Percentiles rank a stretch among this genome's conserved stretches.
These are phyloP conservation scores for Coelastrella sp. DNA, from an alignment of 139 green algal species.

Conservation along the genomic window DNA sequence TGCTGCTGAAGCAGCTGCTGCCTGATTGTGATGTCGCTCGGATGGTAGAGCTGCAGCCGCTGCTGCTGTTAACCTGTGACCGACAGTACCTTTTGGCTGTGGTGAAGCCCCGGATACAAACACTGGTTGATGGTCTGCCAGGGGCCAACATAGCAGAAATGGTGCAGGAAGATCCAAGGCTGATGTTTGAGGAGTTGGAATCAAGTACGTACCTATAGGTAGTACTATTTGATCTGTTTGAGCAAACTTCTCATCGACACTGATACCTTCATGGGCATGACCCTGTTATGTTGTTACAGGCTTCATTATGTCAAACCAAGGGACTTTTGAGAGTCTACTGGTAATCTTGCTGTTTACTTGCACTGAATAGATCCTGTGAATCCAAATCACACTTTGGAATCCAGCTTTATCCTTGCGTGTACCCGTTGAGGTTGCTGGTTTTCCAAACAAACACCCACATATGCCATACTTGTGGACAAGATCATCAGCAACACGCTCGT, in stretches of 20 bases:
- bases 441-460: background rate
- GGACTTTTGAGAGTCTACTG: too few species aligned
- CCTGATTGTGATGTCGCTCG: conserved; percentile 34
- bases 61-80: conserved; percentile 26
- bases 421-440: background rate
- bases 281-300: too few species aligned
- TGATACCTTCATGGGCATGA: too few species aligned
- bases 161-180: conserved; percentile 21
- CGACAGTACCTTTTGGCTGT: background rate
- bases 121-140: conserved; percentile 14
- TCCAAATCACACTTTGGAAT: background rate
- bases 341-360: too few species aligned
- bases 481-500: background rate
- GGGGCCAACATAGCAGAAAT: conserved; percentile 16
- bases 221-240: background rate
- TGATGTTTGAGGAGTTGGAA: conserved; percentile 34
- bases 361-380: background rate
- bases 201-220: background rate
- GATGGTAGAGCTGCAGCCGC: conserved; percentile 28
- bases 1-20: conserved; percentile 43
- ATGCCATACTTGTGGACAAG: too few species aligned
- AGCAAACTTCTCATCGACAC: background rate
- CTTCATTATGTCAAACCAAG: too few species aligned
- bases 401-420: background rate
- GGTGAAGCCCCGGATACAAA: background rate